These are phyloP conservation scores for Physcomitrellopsis africana DNA, from an alignment of 225 moss, liverwort and hornwort genomes.

Conservation along the genomic window DNA sequence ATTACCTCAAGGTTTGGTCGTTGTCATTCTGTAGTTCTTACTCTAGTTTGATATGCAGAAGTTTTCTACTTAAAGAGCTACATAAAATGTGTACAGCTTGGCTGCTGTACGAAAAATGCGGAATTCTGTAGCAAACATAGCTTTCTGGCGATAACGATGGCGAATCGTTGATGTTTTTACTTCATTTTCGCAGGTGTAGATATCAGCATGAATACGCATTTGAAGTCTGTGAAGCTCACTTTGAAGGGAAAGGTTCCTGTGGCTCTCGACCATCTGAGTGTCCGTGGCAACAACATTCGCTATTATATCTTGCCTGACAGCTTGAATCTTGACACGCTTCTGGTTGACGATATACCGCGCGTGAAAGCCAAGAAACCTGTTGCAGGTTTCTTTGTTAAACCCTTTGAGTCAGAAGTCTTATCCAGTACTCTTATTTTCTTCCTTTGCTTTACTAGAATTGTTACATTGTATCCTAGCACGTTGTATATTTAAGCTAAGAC, in stretches of 20 bases:
- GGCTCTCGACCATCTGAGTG: conserved; percentile 86
- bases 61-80: too few species aligned
- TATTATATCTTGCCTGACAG: conserved; percentile 98
- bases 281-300: conserved; percentile 91
- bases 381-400: conserved; percentile 52
- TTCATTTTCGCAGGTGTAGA: conserved; percentile 63
- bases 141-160: not conserved
- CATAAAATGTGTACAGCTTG: not conserved
- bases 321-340: conserved; percentile 90
- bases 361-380: conserved; percentile 98
- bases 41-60: too few species aligned
- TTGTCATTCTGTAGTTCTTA: too few species aligned
- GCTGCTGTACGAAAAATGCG: not conserved
- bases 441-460: not conserved
- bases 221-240: conserved; percentile 97
- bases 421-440: not conserved
- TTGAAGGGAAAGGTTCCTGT: conserved; percentile 94
- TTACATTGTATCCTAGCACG: too few species aligned
- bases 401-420: not conserved
- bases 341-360: conserved; percentile 91
- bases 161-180: conserved; percentile 1
- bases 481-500: too few species aligned
- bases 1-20: too few species aligned
- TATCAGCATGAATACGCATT: conserved; percentile 96
- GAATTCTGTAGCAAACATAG: not conserved